phyloP scores from a whole-genome alignment of 164 flowering plant genomes.

The Litsea cubeba region DNA sequence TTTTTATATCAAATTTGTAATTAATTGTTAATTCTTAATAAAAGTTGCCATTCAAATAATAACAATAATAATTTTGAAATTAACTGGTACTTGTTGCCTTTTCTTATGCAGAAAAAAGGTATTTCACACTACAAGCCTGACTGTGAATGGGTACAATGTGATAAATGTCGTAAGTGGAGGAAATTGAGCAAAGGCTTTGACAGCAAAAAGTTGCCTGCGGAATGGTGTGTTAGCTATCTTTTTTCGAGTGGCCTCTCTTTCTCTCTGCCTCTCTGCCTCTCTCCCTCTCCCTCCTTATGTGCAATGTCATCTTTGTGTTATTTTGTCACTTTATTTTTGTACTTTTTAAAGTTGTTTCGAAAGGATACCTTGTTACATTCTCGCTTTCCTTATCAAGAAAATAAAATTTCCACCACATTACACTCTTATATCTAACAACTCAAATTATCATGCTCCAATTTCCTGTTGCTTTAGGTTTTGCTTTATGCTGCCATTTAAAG shows the following conservation, averaged over 20 bases:
- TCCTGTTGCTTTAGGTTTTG: constrained; percentile 37
- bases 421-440: too few species aligned
- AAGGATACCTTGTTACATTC: too few species aligned
- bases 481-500: constrained; percentile 41
- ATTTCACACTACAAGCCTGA: constrained; percentile 37
- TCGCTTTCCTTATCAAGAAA: too few species aligned
- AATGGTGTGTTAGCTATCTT: constrained; percentile 28
- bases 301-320: too few species aligned
- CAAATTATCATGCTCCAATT: background rate
- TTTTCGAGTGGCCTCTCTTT: background rate
- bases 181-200: constrained; percentile 31
- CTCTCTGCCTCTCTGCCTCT: background rate
- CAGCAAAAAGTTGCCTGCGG: constrained; percentile 27
- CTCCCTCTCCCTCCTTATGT: background rate
- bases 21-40: too few species aligned
- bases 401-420: too few species aligned
- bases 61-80: too few species aligned
- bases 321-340: too few species aligned
- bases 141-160: constrained; percentile 60
- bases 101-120: constrained; percentile 27
- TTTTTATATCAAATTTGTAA: too few species aligned
- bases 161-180: constrained; percentile 66
- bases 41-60: too few species aligned
- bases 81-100: background rate
- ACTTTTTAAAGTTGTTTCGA: too few species aligned